Conservation (phyloP, 169 alveolate species). For the Theileria parva region DNA sequence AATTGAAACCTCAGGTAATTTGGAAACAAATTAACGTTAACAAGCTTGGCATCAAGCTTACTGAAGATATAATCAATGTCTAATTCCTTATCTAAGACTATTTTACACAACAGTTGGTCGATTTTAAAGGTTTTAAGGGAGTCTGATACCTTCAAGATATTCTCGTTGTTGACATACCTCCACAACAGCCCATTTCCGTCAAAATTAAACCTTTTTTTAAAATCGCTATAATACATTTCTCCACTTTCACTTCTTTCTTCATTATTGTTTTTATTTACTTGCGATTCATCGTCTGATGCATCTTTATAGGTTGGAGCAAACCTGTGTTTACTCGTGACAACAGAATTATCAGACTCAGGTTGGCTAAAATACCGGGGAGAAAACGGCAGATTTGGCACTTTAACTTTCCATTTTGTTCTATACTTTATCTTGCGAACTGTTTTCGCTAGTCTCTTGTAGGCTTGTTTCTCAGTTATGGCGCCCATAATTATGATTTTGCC, state of each 20-base stretch:
- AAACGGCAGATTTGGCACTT: neutral
- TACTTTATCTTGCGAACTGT: slow-evolving; percentile 38
- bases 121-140: slow-evolving; percentile 31
- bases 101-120: slow-evolving; percentile 54
- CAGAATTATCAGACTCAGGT: neutral
- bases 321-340: neutral
- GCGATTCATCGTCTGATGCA: neutral
- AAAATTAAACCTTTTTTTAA: neutral
- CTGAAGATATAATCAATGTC: slow-evolving; percentile 11
- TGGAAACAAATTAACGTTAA: slow-evolving; percentile 27
- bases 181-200: slow-evolving; percentile 57
- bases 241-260: neutral
- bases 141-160: slow-evolving; percentile 37
- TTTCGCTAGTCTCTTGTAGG: slow-evolving; percentile 28
- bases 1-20: slow-evolving; percentile 44
- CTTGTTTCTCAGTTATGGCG: slow-evolving; percentile 45
- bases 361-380: neutral
- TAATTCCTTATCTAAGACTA: slow-evolving; percentile 38
- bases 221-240: neutral
- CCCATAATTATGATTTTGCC: slow-evolving; percentile 62
- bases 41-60: slow-evolving; percentile 15
- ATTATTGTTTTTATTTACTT: neutral
- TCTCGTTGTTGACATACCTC: slow-evolving; percentile 29
- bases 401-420: slow-evolving; percentile 57
- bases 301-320: neutral